Conservation (phyloP, 441 rosid species). For the Breynia disticha region DNA sequence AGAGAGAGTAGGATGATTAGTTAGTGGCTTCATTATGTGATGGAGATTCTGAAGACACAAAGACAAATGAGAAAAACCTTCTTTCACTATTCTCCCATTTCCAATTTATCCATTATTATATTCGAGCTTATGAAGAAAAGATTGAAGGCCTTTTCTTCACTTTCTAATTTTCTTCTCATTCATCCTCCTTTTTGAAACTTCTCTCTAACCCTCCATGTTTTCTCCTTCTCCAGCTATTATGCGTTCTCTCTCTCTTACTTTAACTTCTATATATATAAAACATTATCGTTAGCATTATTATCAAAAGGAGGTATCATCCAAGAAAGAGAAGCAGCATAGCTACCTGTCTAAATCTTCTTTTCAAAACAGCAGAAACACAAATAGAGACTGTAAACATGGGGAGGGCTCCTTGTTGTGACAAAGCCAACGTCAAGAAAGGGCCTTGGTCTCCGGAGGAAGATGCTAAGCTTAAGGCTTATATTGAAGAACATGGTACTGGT, state of each 20-base stretch:
- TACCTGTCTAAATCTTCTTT: conserved; percentile 1
- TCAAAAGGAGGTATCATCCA: conserved; percentile 1
- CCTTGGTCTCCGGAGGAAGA: conserved; percentile 81
- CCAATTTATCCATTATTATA: conserved; percentile 30
- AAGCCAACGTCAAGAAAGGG: conserved; percentile 60
- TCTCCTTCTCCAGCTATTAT: conserved; percentile 75
- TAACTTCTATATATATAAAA: conserved; percentile 14
- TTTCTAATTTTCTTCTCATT: conserved; percentile 17
- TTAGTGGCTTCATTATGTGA: conserved; percentile 10
- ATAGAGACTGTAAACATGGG: conserved; percentile 33
- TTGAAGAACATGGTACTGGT: conserved; percentile 47
- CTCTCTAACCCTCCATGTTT: conserved; percentile 20
- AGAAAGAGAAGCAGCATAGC: conserved; percentile 9
- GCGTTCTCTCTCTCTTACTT: conserved; percentile 7
- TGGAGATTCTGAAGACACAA: conserved; percentile 38
- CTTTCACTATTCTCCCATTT: conserved; percentile 35
- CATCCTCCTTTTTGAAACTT: conserved; percentile 30
- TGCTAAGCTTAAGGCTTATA: conserved; percentile 39
- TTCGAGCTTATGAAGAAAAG: conserved; percentile 15
- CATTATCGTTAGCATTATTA: conserved; percentile 19
- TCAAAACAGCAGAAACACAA: conserved; percentile 4
- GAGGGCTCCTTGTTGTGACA: conserved; percentile 75
- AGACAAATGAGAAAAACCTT: conserved; percentile 52
- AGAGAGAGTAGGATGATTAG: conserved; percentile 1
- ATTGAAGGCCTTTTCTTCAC: neutral